These are phyloP conservation scores for Teratosphaeria nubilosa DNA, from an alignment of 2,329 filamentous ascomycete genomes.

Conservation along the genomic window DNA sequence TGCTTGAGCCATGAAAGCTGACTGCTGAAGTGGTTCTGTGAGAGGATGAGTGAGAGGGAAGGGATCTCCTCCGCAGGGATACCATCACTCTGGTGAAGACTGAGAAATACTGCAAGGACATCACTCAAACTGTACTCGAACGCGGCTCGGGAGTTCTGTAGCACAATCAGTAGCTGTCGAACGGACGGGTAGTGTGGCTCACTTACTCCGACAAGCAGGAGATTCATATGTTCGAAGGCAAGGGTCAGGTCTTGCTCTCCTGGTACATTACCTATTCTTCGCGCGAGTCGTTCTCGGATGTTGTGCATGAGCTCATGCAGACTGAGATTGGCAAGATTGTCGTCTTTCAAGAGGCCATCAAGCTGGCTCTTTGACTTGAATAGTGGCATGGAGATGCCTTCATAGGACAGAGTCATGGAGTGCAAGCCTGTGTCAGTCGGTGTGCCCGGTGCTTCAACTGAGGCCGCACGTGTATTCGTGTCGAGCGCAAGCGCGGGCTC, in stretches of 20 bases:
- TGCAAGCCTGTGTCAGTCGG: conserved; percentile 30
- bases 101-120: conserved; percentile 50
- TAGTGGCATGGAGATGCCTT: conserved; percentile 45
- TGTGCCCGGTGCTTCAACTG: conserved; percentile 19
- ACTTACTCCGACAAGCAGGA: conserved; percentile 50
- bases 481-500: conserved; percentile 2
- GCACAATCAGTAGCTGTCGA: conserved; percentile 6
- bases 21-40: conserved; percentile 43
- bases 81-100: conserved; percentile 50
- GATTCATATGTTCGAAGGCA: conserved; percentile 44
- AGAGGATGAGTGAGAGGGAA: conserved; percentile 46
- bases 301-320: conserved; percentile 45
- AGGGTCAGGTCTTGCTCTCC: conserved; percentile 49
- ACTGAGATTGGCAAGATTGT: conserved; percentile 42
- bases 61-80: conserved; percentile 37
- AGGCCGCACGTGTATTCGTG: not conserved
- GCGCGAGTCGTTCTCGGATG: conserved; percentile 37
- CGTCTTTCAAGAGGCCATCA: conserved; percentile 47
- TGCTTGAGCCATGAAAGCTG: conserved; percentile 43
- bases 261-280: conserved; percentile 44
- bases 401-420: conserved; percentile 46
- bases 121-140: conserved; percentile 44
- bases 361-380: conserved; percentile 47
- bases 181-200: not conserved
- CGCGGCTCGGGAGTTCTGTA: conserved; percentile 40